Percentiles rank a stretch among this genome's conserved stretches.
Evolutionary conservation across 1,139 yeast genomes (phyloP).

Genomic region (Saccharomyces hybrid): DNA sequence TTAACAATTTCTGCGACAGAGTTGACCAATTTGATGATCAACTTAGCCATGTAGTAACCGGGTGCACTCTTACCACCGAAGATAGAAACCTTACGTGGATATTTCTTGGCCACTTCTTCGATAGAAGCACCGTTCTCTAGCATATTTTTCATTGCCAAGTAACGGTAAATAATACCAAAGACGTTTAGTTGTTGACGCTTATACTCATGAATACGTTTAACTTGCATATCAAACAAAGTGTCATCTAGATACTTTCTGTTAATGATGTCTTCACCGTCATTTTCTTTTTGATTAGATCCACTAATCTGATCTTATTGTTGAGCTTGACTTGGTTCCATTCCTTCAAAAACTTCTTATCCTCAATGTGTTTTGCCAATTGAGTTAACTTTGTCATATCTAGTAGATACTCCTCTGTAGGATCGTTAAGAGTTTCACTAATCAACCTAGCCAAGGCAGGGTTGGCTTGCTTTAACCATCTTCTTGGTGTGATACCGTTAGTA

Average conservation of each 20-base stretch:
- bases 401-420: slow-evolving; percentile 60
- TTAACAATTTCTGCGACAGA: slow-evolving; percentile 76
- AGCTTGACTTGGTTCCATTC: slow-evolving; percentile 68
- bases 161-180: slow-evolving; percentile 80
- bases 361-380: slow-evolving; percentile 56
- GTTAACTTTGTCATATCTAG: slow-evolving; percentile 64
- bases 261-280: slow-evolving; percentile 61
- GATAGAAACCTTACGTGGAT: slow-evolving; percentile 68
- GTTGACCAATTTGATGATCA: slow-evolving; percentile 78
- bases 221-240: slow-evolving; percentile 84
- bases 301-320: slow-evolving; percentile 61
- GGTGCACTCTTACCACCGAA: slow-evolving; percentile 97
- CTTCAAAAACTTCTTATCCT: slow-evolving; percentile 59
- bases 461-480: slow-evolving; percentile 94
- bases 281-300: slow-evolving; percentile 58
- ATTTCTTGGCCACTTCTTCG: slow-evolving; percentile 52
- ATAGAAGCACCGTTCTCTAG: slow-evolving; percentile 39
- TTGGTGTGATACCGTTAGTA: slow-evolving; percentile 91
- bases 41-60: slow-evolving; percentile 91
- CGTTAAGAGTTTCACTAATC: slow-evolving; percentile 55
- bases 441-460: slow-evolving; percentile 71
- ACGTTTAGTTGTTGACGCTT: slow-evolving; percentile 92
- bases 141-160: slow-evolving; percentile 65
- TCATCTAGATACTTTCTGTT: slow-evolving; percentile 40
- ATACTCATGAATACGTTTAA: slow-evolving; percentile 90